Evolutionary conservation across 2,329 filamentous ascomycete species (phyloP).

Genomic region (Aspergillus pseudonomiae): DNA sequence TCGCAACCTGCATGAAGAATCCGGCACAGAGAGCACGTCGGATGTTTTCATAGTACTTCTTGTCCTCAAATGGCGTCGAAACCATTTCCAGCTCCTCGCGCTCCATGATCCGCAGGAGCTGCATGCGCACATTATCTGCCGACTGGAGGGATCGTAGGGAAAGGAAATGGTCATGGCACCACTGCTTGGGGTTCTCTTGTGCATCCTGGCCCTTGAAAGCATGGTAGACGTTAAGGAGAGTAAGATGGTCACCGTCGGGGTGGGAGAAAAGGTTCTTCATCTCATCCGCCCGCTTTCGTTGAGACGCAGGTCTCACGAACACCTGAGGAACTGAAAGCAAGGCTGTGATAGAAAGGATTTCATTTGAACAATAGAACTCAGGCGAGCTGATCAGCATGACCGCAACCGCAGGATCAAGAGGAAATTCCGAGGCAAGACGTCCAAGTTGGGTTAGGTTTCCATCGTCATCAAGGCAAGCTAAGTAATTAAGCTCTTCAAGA

Average conservation of each 20-base stretch:
- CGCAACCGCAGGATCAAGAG: constrained; percentile 87
- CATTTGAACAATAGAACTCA: constrained; percentile 98
- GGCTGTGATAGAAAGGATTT: constrained; percentile 92
- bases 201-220: constrained; percentile 81
- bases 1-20: constrained; percentile 99
- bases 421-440: constrained; percentile 88
- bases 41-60: constrained; percentile 98
- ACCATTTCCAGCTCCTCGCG: constrained; percentile 81
- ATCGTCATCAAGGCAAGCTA: constrained; percentile 94
- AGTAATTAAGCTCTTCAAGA: constrained; percentile 94
- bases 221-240: constrained; percentile 96
- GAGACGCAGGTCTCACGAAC: constrained; percentile 82
- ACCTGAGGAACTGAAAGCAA: constrained; percentile 93
- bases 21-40: constrained; percentile 86
- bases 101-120: constrained; percentile 97
- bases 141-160: constrained; percentile 85
- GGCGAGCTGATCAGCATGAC: constrained; percentile 98
- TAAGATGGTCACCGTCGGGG: constrained; percentile 90
- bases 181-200: constrained; percentile 76
- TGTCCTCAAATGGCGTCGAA: constrained; percentile 88
- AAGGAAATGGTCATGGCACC: constrained; percentile 97
- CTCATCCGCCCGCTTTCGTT: constrained; percentile 89
- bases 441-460: constrained; percentile 88
- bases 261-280: constrained; percentile 97
- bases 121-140: constrained; percentile 89